Conservation (phyloP, 495 filamentous ascomycete species). For the Podospora pseudoanserina region DNA sequence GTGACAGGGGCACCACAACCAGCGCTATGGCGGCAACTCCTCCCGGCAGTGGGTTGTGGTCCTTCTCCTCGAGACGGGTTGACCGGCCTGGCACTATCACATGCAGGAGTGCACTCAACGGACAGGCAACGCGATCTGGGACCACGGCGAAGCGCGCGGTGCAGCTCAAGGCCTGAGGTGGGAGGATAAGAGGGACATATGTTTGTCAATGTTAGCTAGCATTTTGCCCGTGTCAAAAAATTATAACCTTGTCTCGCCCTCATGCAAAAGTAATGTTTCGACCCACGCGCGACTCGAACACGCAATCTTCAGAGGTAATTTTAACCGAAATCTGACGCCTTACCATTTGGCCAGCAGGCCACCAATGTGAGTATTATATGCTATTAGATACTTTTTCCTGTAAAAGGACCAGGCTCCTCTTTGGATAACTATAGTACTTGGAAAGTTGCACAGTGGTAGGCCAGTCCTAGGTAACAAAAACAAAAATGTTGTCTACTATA, state of each 20-base stretch:
- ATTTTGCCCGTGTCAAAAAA: background rate
- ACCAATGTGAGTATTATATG: background rate
- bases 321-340: constrained; percentile 5
- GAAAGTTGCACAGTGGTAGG: too few species aligned
- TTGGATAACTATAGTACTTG: too few species aligned
- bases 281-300: constrained; percentile 9
- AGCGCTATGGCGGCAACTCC: constrained; percentile 21
- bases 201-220: background rate
- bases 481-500: too few species aligned
- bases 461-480: background rate
- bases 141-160: constrained; percentile 14
- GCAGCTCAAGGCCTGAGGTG: background rate
- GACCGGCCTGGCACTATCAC: constrained; percentile 15
- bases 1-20: constrained; percentile 15
- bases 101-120: constrained; percentile 15
- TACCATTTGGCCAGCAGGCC: constrained; percentile 6
- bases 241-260: background rate
- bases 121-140: constrained; percentile 5
- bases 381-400: background rate
- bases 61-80: constrained; percentile 18
- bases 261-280: background rate
- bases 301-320: constrained; percentile 1
- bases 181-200: background rate
- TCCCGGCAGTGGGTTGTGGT: constrained; percentile 20
- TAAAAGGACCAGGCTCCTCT: background rate